A percentile compares a stretch with the other conserved stretches of the same genome.
phyloP scores from a whole-genome alignment of 140 eudicot species.

The Erigeron philadelphicus region DNA sequence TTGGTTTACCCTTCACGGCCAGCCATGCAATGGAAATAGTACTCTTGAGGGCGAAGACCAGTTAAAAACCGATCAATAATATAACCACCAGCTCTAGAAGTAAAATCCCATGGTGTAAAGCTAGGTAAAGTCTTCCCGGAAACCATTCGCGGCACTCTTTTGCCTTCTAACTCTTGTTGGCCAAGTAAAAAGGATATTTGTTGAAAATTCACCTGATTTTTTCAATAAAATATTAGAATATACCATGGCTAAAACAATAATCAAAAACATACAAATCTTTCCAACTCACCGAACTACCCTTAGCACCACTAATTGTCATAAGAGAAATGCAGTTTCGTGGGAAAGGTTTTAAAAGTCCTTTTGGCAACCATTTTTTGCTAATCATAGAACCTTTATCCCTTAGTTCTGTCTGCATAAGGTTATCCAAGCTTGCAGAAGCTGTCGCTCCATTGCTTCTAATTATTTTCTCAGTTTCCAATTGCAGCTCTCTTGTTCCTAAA shows the following conservation, averaged over 20 bases:
- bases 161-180: slow-evolving; percentile 98
- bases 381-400: slow-evolving; percentile 59
- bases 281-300: slow-evolving; percentile 85
- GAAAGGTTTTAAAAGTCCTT: slow-evolving; percentile 69
- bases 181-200: slow-evolving; percentile 91
- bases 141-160: slow-evolving; percentile 95
- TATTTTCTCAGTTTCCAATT: slow-evolving; percentile 71
- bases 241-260: background rate
- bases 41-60: slow-evolving; percentile 94
- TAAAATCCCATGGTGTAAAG: slow-evolving; percentile 87
- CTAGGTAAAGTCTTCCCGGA: slow-evolving; percentile 91
- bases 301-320: slow-evolving; percentile 96
- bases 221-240: slow-evolving; percentile 14
- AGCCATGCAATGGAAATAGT: slow-evolving; percentile 98
- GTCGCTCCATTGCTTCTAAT: slow-evolving; percentile 56
- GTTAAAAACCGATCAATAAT: slow-evolving; percentile 83
- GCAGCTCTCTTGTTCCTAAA: slow-evolving; percentile 59
- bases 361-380: slow-evolving; percentile 62
- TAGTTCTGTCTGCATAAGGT: slow-evolving; percentile 74
- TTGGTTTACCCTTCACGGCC: slow-evolving; percentile 92
- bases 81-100: slow-evolving; percentile 92
- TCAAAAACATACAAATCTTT: background rate
- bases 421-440: slow-evolving; percentile 70
- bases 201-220: slow-evolving; percentile 82
- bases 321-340: slow-evolving; percentile 85